Base-by-base conservation (phyloP, 176 grass and related monocot species). In the Raddia distichophylla region DNA sequence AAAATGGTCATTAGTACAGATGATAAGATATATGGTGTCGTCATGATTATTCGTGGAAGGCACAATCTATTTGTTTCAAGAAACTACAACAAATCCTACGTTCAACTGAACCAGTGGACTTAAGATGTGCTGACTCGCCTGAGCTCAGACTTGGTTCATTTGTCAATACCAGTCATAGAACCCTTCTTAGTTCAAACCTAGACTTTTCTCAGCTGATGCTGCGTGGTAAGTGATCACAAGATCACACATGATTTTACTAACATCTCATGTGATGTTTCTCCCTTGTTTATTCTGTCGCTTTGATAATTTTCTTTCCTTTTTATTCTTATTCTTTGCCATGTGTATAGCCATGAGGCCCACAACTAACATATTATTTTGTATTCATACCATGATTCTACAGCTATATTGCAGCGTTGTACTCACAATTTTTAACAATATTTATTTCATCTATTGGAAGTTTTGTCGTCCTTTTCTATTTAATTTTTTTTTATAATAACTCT, bases 261-360 rank as follows among this genome's bases (percentile, higher is more conserved):
- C 43, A 15, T 81, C 67, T 60, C 10, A 20, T 53, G 11, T 57
- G 77, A 51, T 64, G 43, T 5, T 76, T 82, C 61, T 47, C 11
- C 17, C 27, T 49, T 71, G 57, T 55, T 47, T 17, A 76, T 71
- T 77, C 27, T 89, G 54, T 56, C 51, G 71, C 16, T 45, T 49
- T 76, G 60, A 60, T 15, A 64, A 59, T 86, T 91, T 78, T 73
- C 18, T 35, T 57, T 64, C 44, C 17, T 69, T 53, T 51, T 22
- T 59, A 40, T 82, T 82, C 55, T 89, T 74, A 65, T 88, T 81
- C 64, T 76, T 92, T 83, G 14, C 55, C 17, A 64, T 82, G 85
- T 84, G 89, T 56, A 92, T 84, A 90, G 15, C 77, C 60, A 77
- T 17, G 60, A 82, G 63, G 49, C 47, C 40, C 54, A 75, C n/a